phyloP scores from a whole-genome alignment of 345 rosid genomes.

The Anacardium occidentale region DNA sequence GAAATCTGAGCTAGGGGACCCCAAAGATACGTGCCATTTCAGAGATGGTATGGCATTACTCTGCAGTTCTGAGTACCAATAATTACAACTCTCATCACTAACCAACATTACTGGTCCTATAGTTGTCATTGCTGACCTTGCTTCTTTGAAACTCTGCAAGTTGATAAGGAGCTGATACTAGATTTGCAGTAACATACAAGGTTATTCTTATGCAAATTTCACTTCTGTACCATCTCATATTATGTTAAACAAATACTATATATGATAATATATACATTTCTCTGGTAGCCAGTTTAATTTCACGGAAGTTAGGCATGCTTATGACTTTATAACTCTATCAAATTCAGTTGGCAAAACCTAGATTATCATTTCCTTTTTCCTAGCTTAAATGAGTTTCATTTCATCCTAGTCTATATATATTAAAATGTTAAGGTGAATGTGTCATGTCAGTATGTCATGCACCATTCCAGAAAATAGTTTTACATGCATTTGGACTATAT shows the following conservation, averaged over 20 bases:
- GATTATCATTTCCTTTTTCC: not conserved
- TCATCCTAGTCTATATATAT: not conserved
- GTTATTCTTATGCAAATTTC: not conserved
- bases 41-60: conserved; percentile 45
- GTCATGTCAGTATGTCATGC: not conserved
- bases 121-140: conserved; percentile 49
- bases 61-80: conserved; percentile 43
- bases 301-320: not conserved
- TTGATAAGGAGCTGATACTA: not conserved
- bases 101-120: conserved; percentile 63
- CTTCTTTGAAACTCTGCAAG: conserved; percentile 71
- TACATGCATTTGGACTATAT: no score
- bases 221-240: not conserved
- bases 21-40: conserved; percentile 62
- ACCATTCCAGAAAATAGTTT: no score
- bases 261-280: not conserved
- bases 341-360: not conserved
- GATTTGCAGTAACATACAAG: not conserved
- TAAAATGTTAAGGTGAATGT: not conserved
- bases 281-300: not conserved
- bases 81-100: conserved; percentile 55
- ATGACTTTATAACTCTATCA: no score
- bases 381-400: not conserved
- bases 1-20: conserved; percentile 30
- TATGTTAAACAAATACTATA: not conserved